phyloP scores from a whole-genome alignment of 2,329 filamentous ascomycete species.

The Sporothrix inflata region DNA sequence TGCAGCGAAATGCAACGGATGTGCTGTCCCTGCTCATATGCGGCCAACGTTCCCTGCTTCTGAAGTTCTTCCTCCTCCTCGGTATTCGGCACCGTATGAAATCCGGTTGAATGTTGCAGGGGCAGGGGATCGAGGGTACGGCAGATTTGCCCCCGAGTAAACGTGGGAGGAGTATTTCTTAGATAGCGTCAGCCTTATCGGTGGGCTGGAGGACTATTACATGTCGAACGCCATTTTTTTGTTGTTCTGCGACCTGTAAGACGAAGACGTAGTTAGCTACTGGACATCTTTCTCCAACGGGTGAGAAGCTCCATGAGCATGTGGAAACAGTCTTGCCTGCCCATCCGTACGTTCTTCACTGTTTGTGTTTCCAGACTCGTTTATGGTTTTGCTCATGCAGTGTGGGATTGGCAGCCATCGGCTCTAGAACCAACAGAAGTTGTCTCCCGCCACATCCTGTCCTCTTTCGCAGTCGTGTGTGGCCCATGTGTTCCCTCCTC shows the following conservation, averaged over 20 bases:
- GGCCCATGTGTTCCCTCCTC: too few relatives aligned
- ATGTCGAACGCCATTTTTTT: background rate
- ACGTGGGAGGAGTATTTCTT: background rate
- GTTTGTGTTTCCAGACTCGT: background rate
- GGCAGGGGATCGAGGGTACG: background rate
- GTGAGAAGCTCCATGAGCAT: background rate
- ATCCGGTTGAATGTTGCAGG: background rate
- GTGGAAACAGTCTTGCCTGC: background rate
- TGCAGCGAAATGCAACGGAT: too few relatives aligned
- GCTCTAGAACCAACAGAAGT: background rate
- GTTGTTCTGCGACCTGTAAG: background rate
- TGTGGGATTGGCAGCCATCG: background rate
- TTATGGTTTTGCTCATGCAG: background rate
- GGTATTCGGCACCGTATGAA: background rate
- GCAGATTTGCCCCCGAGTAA: background rate
- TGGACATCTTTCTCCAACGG: background rate
- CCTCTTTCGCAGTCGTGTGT: background rate
- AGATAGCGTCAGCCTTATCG: background rate
- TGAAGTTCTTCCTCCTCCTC: background rate
- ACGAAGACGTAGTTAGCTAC: background rate
- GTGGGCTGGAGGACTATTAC: too few relatives aligned
- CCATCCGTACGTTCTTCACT: background rate
- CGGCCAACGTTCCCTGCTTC: background rate
- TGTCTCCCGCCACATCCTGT: background rate
- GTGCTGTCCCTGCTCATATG: background rate